These are phyloP conservation scores for Pisolithus microcarpus DNA, from an alignment of 768 basidiomycete species.

Conservation along the genomic window DNA sequence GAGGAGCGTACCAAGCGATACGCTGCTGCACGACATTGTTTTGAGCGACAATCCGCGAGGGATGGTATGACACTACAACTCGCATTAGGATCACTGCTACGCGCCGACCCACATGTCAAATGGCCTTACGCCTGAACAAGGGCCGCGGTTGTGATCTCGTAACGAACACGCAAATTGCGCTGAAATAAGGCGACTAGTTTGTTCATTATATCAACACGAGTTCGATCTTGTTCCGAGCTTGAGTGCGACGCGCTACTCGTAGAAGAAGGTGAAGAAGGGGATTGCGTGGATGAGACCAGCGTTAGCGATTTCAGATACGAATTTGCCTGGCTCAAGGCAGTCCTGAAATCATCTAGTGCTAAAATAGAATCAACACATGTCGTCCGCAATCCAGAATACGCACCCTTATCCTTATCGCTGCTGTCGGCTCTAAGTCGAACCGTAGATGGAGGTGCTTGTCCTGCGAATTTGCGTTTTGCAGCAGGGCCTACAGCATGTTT, in stretches of 20 bases:
- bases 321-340: slow-evolving; percentile 59
- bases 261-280: slow-evolving; percentile 32
- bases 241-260: slow-evolving; percentile 32
- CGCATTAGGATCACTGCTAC: slow-evolving; percentile 8
- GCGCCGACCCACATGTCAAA: neutral
- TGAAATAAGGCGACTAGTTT: slow-evolving; percentile 60
- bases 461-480: slow-evolving; percentile 28
- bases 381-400: neutral
- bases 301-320: slow-evolving; percentile 50
- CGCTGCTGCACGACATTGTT: slow-evolving; percentile 69
- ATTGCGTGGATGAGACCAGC: slow-evolving; percentile 32
- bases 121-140: slow-evolving; percentile 65
- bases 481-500: slow-evolving; percentile 19
- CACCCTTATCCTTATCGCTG: slow-evolving; percentile 32
- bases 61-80: slow-evolving; percentile 61
- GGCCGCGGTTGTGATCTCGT: slow-evolving; percentile 63
- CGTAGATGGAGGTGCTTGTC: slow-evolving; percentile 24
- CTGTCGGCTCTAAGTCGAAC: slow-evolving; percentile 26
- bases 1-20: slow-evolving; percentile 80
- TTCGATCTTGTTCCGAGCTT: slow-evolving; percentile 39
- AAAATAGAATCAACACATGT: slow-evolving; percentile 8
- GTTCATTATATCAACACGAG: slow-evolving; percentile 56
- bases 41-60: slow-evolving; percentile 67
- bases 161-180: slow-evolving; percentile 66
- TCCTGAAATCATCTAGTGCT: slow-evolving; percentile 61